Base-by-base conservation (phyloP, 2,329 filamentous ascomycete species). In the Microdochium trichocladiopsis region DNA sequence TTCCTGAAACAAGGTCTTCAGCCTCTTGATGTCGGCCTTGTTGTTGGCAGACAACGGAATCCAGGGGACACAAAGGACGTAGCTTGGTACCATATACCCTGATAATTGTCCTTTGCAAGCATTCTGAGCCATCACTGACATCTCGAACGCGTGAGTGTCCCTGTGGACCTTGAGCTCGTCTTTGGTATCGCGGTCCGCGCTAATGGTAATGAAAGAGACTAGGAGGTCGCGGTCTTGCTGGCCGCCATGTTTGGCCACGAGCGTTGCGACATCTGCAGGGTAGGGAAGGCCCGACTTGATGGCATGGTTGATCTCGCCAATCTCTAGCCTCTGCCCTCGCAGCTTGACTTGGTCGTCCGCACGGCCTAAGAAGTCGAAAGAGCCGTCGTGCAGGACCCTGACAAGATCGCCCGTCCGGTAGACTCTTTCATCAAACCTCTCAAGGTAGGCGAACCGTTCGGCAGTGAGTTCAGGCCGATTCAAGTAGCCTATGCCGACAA, bases 281-380 rank as follows among this genome's bases (percentile, higher is more conserved):
- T 71, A 71, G 0, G 66, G 56, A 0, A 82, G 75, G 0, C 80
- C 79, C 21, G 79, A 73, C 48, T 83, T 84, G 60, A 96, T 90
- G 9, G 87, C 82, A 49, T 92, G 85, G 59, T 95, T 94, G 66
- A 96, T 95, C 70, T 97, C 92, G 1, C 87, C 88, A 55, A 95
- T 87, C 62, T 97, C 93, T 1, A 97, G 77, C 14, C 92, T 79
- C 65, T 96, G 92, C 0, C 92, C 92, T 11, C 93, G 83, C 2
- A 96, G 77, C 66, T 97, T 97, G 56, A 96, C 86, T 68, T 97
- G 92, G 52, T 95, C 90, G 63, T 97, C 93, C 5, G 87, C 87
- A 14, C 93, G 82, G 2, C 93, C 92, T 2, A 95, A 75, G 63
- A 96, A 96, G 52, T 93, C 87, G 58, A 96, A 92, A 45, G 86